Evolutionary conservation across 495 filamentous ascomycete species (phyloP).

Genomic region (Podospora bellae-mahoneyi): DNA sequence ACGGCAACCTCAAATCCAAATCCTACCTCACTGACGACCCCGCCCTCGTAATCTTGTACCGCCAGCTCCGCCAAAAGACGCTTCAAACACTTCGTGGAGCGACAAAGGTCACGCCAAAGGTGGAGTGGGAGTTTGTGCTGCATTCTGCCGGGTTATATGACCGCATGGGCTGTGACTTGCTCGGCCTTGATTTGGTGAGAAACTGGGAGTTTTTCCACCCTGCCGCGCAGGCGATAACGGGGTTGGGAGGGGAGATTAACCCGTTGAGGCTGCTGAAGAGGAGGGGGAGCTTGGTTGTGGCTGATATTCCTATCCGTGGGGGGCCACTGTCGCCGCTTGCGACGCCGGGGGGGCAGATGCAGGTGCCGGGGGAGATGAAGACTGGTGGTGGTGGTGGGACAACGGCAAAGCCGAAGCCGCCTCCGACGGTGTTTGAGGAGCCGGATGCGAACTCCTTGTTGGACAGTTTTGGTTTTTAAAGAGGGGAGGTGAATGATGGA

Average conservation of each 20-base stretch:
- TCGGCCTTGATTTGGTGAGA: slow-evolving; percentile 79
- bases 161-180: slow-evolving; percentile 93
- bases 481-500: no score
- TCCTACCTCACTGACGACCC: slow-evolving; percentile 88
- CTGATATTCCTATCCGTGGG: slow-evolving; percentile 51
- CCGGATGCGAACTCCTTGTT: slow-evolving; percentile 79
- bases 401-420: slow-evolving; percentile 58
- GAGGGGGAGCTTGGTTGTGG: slow-evolving; percentile 74
- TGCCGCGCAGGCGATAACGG: slow-evolving; percentile 29
- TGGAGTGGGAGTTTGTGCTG: slow-evolving; percentile 86
- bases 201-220: slow-evolving; percentile 82
- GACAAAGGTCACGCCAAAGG: slow-evolving; percentile 70
- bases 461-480: slow-evolving; percentile 73
- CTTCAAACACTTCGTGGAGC: slow-evolving; percentile 82
- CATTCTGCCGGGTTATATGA: slow-evolving; percentile 86
- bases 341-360: background rate
- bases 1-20: slow-evolving; percentile 58
- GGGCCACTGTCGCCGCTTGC: slow-evolving; percentile 54
- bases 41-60: slow-evolving; percentile 79
- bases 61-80: slow-evolving; percentile 79
- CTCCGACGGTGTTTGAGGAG: slow-evolving; percentile 83
- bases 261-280: slow-evolving; percentile 66
- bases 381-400: slow-evolving; percentile 44
- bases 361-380: slow-evolving; percentile 48
- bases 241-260: slow-evolving; percentile 49